Percentiles rank a stretch among this genome's conserved stretches.
These are phyloP conservation scores for Solanum ossicruentum DNA, from an alignment of 257 asterid genomes.

Conservation along the genomic window DNA sequence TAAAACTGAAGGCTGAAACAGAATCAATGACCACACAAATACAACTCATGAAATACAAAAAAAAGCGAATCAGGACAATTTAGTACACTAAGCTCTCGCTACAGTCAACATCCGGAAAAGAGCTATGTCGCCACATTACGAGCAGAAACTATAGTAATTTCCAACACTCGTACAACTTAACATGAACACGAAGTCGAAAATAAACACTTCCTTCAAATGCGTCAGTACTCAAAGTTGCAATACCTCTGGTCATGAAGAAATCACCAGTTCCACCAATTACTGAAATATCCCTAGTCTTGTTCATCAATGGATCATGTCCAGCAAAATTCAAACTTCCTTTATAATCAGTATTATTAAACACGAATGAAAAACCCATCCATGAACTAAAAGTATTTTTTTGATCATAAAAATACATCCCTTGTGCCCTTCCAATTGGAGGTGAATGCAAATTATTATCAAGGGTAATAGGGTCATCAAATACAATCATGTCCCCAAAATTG, in stretches of 20 bases:
- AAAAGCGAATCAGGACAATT: background rate
- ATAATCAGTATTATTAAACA: slow-evolving; percentile 20
- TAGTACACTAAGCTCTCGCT: background rate
- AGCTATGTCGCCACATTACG: accelerated
- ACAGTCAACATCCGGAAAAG: background rate
- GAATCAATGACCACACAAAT: background rate
- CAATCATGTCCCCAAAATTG: slow-evolving; percentile 29
- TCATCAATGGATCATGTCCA: slow-evolving; percentile 32
- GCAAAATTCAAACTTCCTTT: slow-evolving; percentile 29
- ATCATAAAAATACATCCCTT: slow-evolving; percentile 39
- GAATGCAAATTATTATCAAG: slow-evolving; percentile 28
- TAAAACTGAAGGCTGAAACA: background rate
- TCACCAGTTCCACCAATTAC: slow-evolving; percentile 41
- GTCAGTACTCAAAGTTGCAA: slow-evolving; percentile 32
- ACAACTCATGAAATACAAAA: background rate
- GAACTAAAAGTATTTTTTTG: slow-evolving; percentile 17
- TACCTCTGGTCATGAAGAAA: slow-evolving; percentile 29
- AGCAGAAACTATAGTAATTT: background rate
- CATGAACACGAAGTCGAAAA: slow-evolving; percentile 23
- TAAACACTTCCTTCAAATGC: slow-evolving; percentile 31
- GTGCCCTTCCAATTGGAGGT: slow-evolving; percentile 32
- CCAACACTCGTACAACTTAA: slow-evolving; percentile 39
- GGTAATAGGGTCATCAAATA: slow-evolving; percentile 38
- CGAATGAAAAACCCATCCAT: slow-evolving; percentile 33
- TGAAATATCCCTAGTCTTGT: slow-evolving; percentile 33